Base-by-base conservation (phyloP, 2,329 filamentous ascomycete genomes). In the Fusarium musae region DNA sequence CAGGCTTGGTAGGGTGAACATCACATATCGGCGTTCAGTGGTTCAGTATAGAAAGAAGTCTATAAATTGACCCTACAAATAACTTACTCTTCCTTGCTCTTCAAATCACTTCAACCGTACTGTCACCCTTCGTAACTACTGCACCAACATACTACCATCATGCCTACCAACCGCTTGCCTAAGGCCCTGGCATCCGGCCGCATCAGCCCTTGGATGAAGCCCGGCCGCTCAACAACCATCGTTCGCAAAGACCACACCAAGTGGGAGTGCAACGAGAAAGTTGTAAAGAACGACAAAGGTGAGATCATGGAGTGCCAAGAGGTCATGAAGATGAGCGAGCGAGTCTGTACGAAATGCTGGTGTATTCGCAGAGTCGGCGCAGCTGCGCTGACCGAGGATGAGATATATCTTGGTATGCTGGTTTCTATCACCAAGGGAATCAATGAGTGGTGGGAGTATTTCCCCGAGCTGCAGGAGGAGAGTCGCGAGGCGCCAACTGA, bases 311-410 rank as follows among this genome's bases (percentile, higher is more conserved):
- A 13, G 9, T 54, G 50, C 3, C 7, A 16, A 17, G 15, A 12
- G 26, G 19, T 40, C 4, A 54, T 54, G 34, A 17, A 40, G 34
- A 54, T 54, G 34, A 30, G 15, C 5, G 34, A 54, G 10, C 23
- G 10, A 40, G 23, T 30, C 8, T 54, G 36, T n/a, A 40, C 9
- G 36, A 54, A 40, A 17, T 54, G 50, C 19, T n/a, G 5, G 26
- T 40, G 50, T n/a, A 54, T 54, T 40, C 34, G 50, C 1, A 54
- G 50, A 30, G 50, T 42, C 36, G 36, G 36, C 10, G 50, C 36
- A 13, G 19, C 7, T 17, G 23, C 50, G 10, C 12, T 54, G 50
- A 54, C 13, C 11, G 50, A 40, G 12, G 34, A 40, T n/a, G 19
- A 6, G 6, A 28, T 13, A 7, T n/a, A 40, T n/a, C 23, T 17